phyloP scores from a whole-genome alignment of 176 grass and related monocot genomes.

The Secale cereale region DNA sequence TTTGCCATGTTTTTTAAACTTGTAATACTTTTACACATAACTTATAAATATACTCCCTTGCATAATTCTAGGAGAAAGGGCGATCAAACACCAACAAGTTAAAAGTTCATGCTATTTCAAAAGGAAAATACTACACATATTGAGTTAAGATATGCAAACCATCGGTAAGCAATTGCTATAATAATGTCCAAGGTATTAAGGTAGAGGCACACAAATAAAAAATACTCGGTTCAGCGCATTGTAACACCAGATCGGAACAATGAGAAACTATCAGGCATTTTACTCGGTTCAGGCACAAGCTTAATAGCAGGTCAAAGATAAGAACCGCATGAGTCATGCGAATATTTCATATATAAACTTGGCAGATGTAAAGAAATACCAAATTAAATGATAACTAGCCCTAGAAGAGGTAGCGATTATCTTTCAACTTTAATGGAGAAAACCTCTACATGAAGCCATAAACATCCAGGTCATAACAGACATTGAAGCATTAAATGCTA shows the following conservation, averaged over 20 bases:
- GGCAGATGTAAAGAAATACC: background rate
- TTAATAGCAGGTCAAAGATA: background rate
- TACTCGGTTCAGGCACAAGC: conserved; percentile 7
- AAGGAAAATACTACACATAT: background rate
- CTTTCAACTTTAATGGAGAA: conserved; percentile 4
- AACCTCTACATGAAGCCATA: conserved; percentile 15
- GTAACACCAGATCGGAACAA: background rate
- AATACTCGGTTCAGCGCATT: background rate
- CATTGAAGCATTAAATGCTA: conserved; percentile 32
- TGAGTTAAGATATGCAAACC: background rate
- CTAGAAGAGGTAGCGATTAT: background rate
- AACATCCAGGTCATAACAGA: background rate
- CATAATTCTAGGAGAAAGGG: background rate
- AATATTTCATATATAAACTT: background rate
- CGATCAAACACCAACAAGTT: background rate
- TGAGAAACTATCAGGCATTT: background rate
- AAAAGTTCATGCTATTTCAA: background rate
- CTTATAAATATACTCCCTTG: background rate
- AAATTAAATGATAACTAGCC: background rate
- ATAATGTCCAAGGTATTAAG: background rate
- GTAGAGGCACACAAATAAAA: background rate
- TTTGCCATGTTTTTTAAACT: background rate
- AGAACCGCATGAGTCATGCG: background rate
- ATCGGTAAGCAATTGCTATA: background rate
- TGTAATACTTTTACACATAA: background rate